Base-by-base conservation (phyloP, 352 stramenopile species). In the Pythium scleroteichum region DNA sequence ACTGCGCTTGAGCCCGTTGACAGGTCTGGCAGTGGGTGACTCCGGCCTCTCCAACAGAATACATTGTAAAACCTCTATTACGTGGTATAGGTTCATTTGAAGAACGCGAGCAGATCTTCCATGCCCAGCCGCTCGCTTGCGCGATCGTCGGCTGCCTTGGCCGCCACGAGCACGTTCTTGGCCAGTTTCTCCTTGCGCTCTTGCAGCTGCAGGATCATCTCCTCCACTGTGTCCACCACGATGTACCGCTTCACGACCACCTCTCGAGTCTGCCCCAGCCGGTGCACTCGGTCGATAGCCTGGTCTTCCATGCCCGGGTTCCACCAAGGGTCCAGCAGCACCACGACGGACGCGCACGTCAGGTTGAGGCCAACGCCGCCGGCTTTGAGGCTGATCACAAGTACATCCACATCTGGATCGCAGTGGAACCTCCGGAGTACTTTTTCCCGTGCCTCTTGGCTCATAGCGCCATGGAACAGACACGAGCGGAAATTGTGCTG, bases 301-400 rank as follows among this genome's bases (percentile, higher is more conserved):
- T 99, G 96, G 27, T 95, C 80, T 58, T 98, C 94, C 14, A 98
- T 79, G 42, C 85, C 86, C 16, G 87, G 79, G 69, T 98, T 98
- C 94, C 92, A 98, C 92, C 92, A 98, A 55, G 92, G 88, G 55
- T 97, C 92, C 22, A 96, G 70, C 33, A 97, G 70, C 39, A 97
- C 91, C 33, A 97, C 88, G 5, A 95, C 78, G 1, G 84, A 96
- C 23, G 90, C 92, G 27, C 85, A 83, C 47, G 85, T 97, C 45
- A 97, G 75, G 53, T 97, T 97, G n/a, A 97, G 77, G 1, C 90
- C 90, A 22, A 97, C 79, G 33, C 88, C 90, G n/a, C 88, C 90
- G 19, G 90, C 90, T 61, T 91, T 93, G 4, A 97, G 73, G 44
- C 85, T 95, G 62, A 97, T 93, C 35, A 96, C 79, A 20, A 97